These are phyloP conservation scores for Nicotiana otophora DNA, from an alignment of 257 asterid genomes.

Conservation along the genomic window DNA sequence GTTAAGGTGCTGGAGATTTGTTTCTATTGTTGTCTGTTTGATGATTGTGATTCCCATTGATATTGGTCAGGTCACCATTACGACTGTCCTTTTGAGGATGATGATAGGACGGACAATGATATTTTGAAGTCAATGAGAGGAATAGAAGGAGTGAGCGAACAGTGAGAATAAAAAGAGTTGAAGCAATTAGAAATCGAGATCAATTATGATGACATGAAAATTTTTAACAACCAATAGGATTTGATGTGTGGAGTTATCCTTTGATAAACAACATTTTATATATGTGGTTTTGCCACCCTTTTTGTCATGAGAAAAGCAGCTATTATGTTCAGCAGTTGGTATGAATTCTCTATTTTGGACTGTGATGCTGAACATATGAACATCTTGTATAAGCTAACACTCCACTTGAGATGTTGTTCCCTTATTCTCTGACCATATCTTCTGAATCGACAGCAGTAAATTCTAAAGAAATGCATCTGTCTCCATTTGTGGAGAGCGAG, in stretches of 20 bases:
- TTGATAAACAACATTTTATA: background rate
- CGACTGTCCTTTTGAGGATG: background rate
- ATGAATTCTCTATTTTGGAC: background rate
- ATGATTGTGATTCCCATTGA: background rate
- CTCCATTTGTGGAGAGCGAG: background rate
- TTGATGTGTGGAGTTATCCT: background rate
- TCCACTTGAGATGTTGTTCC: background rate
- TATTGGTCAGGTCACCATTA: background rate
- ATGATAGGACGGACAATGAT: background rate
- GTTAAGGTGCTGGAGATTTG: background rate
- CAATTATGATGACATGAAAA: background rate
- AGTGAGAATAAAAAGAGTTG: background rate
- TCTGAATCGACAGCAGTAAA: background rate
- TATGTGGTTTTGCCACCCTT: background rate
- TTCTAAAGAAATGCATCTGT: background rate
- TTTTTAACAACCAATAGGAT: background rate
- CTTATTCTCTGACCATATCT: background rate
- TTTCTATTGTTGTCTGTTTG: background rate
- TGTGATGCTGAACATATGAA: background rate
- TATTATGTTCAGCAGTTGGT: background rate
- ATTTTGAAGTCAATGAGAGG: background rate
- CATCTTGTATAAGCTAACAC: background rate
- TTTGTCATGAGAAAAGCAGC: background rate
- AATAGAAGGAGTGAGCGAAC: background rate
- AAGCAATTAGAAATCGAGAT: background rate